These are phyloP conservation scores for Hypoxylon sp. DNA, from an alignment of 2,329 filamentous ascomycete species.

Conservation along the genomic window DNA sequence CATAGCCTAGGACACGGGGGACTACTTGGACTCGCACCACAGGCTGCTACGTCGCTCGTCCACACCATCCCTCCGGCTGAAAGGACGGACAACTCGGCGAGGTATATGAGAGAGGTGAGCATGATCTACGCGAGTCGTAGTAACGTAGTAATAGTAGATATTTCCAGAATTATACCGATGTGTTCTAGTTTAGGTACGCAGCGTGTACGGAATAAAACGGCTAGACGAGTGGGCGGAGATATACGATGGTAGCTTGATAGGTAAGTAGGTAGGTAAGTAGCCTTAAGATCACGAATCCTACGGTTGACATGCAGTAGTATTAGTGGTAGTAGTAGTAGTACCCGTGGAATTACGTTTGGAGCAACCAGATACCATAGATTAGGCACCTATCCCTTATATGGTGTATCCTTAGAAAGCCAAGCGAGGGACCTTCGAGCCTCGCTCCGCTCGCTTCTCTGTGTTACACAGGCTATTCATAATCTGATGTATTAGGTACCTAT, in stretches of 20 bases:
- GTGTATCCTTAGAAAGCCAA: too few species aligned
- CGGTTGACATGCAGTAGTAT: too few species aligned
- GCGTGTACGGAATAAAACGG: too few species aligned
- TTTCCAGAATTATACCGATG: background rate
- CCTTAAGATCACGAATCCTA: too few species aligned
- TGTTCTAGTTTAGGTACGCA: too few species aligned
- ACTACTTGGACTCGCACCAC: conserved; percentile 9
- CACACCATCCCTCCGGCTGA: conserved; percentile 13
- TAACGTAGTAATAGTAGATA: background rate
- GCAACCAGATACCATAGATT: background rate
- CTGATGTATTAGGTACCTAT: background rate
- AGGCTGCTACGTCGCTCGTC: conserved; percentile 3
- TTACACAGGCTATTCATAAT: too few species aligned
- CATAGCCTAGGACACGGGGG: background rate
- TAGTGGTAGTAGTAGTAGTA: background rate
- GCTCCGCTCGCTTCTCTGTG: background rate
- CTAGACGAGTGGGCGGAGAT: too few species aligned
- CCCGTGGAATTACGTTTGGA: background rate
- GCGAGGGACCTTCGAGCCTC: background rate
- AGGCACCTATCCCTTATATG: too few species aligned
- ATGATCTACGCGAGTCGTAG: background rate
- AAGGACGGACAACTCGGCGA: background rate
- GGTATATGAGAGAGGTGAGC: background rate
- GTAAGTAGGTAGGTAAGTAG: too few species aligned
- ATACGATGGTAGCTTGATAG: too few species aligned